A percentile compares a stretch with the other conserved stretches of the same genome.
Evolutionary conservation across 495 filamentous ascomycete species (phyloP).

Genomic region (Neurospora sp.): DNA sequence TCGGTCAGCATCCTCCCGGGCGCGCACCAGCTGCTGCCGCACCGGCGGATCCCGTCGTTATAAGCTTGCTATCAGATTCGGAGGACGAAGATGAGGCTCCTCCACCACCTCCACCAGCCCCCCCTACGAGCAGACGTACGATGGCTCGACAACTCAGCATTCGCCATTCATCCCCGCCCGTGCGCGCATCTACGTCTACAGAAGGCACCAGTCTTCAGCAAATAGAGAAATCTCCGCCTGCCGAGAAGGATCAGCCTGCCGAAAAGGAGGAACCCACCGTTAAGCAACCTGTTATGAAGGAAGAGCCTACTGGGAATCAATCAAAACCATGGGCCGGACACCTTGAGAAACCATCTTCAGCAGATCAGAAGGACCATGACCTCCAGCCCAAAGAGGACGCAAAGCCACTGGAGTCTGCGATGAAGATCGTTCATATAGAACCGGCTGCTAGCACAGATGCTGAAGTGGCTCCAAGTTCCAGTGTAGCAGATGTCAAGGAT

Average conservation of each 20-base stretch:
- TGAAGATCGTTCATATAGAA: neutral
- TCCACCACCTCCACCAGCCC: neutral
- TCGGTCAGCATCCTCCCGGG: conserved; percentile 2
- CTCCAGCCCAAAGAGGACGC: neutral
- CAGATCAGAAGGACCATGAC: neutral
- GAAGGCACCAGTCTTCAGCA: neutral
- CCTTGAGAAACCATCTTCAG: neutral
- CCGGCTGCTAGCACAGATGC: neutral
- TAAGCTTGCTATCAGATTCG: conserved; percentile 30
- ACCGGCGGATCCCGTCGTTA: conserved; percentile 18
- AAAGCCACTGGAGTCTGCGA: neutral
- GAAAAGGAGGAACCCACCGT: neutral
- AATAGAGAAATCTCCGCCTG: neutral
- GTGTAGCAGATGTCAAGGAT: neutral
- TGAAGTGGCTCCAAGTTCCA: neutral
- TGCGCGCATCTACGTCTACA: neutral
- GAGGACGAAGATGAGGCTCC: conserved; percentile 20
- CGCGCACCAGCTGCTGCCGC: neutral
- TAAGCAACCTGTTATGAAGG: neutral
- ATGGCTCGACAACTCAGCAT: neutral
- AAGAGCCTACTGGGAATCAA: neutral
- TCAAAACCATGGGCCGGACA: neutral
- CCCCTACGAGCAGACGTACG: neutral
- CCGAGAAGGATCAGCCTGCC: neutral
- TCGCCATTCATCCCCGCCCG: neutral